Percentiles rank a stretch among this genome's conserved stretches.
Conservation (phyloP, 2,329 filamentous ascomycete species). For the Aspergillus tanneri region DNA sequence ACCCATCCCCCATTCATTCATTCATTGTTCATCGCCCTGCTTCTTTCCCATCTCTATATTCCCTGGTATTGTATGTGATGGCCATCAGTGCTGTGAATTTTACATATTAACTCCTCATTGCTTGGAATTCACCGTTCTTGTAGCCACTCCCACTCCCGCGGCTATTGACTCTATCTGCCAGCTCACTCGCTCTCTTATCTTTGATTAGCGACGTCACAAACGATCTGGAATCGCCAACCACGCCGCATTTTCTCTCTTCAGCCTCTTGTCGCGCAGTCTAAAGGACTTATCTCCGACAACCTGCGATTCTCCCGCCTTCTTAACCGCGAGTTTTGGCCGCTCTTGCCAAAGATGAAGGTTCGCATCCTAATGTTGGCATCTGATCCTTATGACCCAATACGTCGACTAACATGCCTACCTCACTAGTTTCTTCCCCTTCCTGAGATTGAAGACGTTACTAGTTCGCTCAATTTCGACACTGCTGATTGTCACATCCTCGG, state of each 20-base stretch:
- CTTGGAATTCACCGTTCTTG: constrained; percentile 11
- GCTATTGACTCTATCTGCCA: constrained; percentile 14
- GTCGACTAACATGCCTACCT: constrained; percentile 16
- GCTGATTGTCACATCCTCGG: constrained; percentile 88
- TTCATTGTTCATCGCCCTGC: constrained; percentile 1
- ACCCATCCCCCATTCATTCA: constrained; percentile 8
- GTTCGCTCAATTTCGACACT: constrained; percentile 93
- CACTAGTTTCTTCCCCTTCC: constrained; percentile 83
- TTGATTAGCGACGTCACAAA: constrained; percentile 38
- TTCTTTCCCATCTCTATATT: constrained; percentile 16
- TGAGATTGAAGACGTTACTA: constrained; percentile 87
- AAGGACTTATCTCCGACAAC: background rate
- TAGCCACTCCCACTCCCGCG: constrained; percentile 8
- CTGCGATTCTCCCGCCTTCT: background rate
- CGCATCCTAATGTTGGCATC: background rate
- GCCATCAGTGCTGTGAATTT: constrained; percentile 14
- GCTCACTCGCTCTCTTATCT: constrained; percentile 39
- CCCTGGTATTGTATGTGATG: constrained; percentile 17
- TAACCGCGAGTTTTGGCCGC: constrained; percentile 10
- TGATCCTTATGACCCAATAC: background rate
- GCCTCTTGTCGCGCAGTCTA: background rate
- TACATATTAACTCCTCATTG: constrained; percentile 11
- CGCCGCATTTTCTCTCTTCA: background rate
- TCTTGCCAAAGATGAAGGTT: constrained; percentile 22
- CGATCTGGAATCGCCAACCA: constrained; percentile 17